phyloP scores from a whole-genome alignment of 2,329 filamentous ascomycete species.

The Venturia carpophila region DNA sequence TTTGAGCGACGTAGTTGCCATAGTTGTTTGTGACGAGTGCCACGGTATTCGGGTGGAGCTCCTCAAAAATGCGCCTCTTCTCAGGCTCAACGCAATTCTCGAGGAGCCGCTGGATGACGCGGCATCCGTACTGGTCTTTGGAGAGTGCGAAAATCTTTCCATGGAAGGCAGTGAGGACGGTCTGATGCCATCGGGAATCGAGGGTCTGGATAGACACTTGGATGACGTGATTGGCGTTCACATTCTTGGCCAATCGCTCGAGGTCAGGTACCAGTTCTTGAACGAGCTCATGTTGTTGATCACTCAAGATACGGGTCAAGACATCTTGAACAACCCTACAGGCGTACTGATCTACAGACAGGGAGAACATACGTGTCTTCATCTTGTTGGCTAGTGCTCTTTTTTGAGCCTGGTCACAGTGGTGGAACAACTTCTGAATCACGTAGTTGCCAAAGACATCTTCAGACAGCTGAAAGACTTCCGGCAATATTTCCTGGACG shows the following conservation, averaged over 20 bases:
- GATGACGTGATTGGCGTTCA: constrained; percentile 93
- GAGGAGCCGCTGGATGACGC: constrained; percentile 86
- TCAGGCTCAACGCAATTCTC: constrained; percentile 71
- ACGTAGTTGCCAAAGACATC: constrained; percentile 98
- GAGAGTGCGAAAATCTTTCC: constrained; percentile 68
- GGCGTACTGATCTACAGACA: constrained; percentile 85
- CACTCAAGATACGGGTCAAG: constrained; percentile 80
- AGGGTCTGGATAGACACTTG: constrained; percentile 85
- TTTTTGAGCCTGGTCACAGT: constrained; percentile 91
- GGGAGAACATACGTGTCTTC: constrained; percentile 70
- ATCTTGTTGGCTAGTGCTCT: constrained; percentile 76
- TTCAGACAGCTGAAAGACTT: constrained; percentile 82
- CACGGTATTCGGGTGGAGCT: constrained; percentile 65
- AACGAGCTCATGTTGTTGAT: constrained; percentile 78
- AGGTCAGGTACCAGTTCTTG: constrained; percentile 74
- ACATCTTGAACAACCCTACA: constrained; percentile 97
- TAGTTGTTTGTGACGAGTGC: constrained; percentile 78
- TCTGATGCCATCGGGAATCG: constrained; percentile 69
- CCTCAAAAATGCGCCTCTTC: constrained; percentile 62
- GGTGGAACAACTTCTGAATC: constrained; percentile 94
- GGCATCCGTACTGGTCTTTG: constrained; percentile 77
- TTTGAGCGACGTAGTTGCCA: constrained; percentile 94
- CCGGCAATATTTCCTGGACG: constrained; percentile 77
- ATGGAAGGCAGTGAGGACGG: constrained; percentile 74
- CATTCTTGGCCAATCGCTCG: constrained; percentile 69